Evolutionary conservation across 2,329 filamentous ascomycete species (phyloP), one percentile per base, ranked within the genome.

Genomic region (Fusarium hainanense): DNA sequence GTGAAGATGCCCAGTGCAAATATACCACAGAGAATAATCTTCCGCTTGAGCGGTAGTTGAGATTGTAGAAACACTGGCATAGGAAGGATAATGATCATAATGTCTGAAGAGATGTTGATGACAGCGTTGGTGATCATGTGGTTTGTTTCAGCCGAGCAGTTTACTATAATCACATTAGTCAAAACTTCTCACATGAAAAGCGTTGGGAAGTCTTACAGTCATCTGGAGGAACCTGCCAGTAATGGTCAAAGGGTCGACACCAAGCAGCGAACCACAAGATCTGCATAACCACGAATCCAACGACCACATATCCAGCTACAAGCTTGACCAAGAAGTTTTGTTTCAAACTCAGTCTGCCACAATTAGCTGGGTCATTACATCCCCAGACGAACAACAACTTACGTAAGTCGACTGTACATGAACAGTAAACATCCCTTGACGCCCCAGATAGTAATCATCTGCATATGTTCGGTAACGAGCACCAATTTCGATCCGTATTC

Each of bases 401-500:
- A 83, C 78, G 85, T 85, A 47, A 88, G 76, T 56, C 85, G 83
- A 44, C 81, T 79, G 58, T 87, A 88, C 79, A 88, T 82, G 57
- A 87, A 76, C 11, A 89, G 70, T 61, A 89, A 78, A 68, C 73
- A 88, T 2, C 79, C 77, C 69, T 89, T 89, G 54, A 88, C 80
- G 0, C 79, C 77, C 83, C 85, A 89, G 18, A 85, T 84, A 0
- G 85, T 82, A 46, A 88, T 81, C 21, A 91, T 81, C 80, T 91
- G 90, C 65, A 85, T 82, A 70, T 89, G 82, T 63, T 90, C 88
- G 0, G 87, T 86, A 12, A 89, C 84, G 16, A 89, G 82, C 2
- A 89, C 87, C 76, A 88, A 82, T 79, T 90, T 90, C 50, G 86
- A 88, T 20, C 88, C 88, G 44, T 76, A 79, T 3, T 80, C 77